Evolutionary conservation across 73 alveolate species (phyloP), one percentile per base, ranked within the genome.

Genomic region (Diophrys sp.): DNA sequence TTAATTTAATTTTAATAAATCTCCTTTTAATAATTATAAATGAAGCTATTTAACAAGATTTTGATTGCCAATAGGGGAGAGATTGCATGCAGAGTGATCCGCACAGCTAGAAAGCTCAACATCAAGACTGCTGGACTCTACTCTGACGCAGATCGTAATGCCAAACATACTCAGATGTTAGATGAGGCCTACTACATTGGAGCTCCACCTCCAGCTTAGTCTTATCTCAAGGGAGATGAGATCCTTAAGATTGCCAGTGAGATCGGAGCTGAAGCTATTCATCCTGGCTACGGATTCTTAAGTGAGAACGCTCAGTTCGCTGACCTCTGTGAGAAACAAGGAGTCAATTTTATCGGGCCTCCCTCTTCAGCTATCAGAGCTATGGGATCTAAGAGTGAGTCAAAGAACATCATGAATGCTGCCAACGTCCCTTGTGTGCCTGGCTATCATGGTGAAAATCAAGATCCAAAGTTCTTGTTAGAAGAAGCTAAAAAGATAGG

Each of bases 21-120:
- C n/a, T n/a, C n/a, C n/a, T n/a, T n/a, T n/a, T n/a, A n/a, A n/a
- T n/a, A 44, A 11, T 44, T 11, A 11, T 11, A 11, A 44, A 44
- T 44, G 62, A 44, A 44, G 18, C 62, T 44, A 11, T 44, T 44
- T 44, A 88, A 91, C 66, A 93, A 94, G 92, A 88, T 95, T 56
- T 95, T 95, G 29, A 90, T 95, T 31, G 99, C 99, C 1, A 95
- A 95, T 80, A 82, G 99, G 80, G 99, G 99, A n/a, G 99, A 95
- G 79, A 95, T 95, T 32, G 99, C 99, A 2, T 93, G 97, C 79
- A 81, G 99, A 53, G 92, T 95, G 23, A 83, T 89, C 72, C 74
- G 90, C 67, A 93, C 98, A 30, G 98, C 98, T 66, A 90, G 92
- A 86, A 28, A 80, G 54, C 26, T 91, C 88, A 97, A 96, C 33